Evolutionary conservation across 305 asterid genomes (phyloP).

Genomic region (Fraxinus paxiana): DNA sequence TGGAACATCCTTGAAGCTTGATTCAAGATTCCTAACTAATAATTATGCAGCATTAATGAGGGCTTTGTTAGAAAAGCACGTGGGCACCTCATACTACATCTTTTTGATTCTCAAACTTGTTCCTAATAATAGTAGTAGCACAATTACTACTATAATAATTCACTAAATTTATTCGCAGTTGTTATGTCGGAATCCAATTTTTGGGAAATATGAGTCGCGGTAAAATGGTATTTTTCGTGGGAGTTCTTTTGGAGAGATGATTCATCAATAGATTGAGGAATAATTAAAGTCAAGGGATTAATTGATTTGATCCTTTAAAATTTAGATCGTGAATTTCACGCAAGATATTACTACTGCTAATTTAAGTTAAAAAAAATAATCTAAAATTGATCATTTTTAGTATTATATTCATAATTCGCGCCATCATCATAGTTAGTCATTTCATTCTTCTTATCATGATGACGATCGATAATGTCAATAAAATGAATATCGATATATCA

Average conservation of each 20-base stretch:
- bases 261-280: background rate
- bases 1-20: constrained; percentile 12
- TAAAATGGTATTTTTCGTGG: background rate
- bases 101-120: background rate
- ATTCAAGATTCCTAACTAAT: constrained; percentile 16
- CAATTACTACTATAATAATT: background rate
- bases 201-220: background rate
- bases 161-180: background rate
- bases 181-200: background rate
- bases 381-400: no score
- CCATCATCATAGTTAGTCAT: background rate
- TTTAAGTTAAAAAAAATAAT: no score
- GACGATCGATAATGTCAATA: background rate
- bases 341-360: background rate
- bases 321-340: no score
- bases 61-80: constrained; percentile 19
- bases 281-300: no score
- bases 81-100: constrained; percentile 28
- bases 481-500: background rate
- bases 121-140: background rate
- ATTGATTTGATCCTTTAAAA: background rate
- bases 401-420: no score
- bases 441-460: background rate
- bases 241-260: background rate
- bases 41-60: background rate